Conservation (phyloP, 148 eudicot genomes). For the Fagopyrum tataricum region DNA sequence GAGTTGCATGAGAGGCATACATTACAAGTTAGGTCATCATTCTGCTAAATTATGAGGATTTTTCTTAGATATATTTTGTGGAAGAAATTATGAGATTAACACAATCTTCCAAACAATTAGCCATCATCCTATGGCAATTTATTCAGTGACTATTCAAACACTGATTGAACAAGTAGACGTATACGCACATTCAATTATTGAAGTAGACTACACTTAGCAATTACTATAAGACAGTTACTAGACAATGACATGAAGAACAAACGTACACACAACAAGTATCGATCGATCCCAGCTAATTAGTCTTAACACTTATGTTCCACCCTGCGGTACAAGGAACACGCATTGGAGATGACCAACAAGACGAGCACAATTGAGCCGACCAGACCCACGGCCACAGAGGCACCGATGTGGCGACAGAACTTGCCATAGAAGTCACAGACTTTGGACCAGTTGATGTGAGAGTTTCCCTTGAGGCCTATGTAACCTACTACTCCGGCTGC, state of each 20-base stretch:
- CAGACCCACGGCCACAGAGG: constrained; percentile 35
- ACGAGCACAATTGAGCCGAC: constrained; percentile 42
- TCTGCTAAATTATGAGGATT: too few species aligned
- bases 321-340: constrained; percentile 30
- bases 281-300: too few species aligned
- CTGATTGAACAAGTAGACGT: background rate
- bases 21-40: too few species aligned
- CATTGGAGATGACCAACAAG: constrained; percentile 45
- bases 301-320: background rate
- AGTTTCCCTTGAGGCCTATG: constrained; percentile 48
- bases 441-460: constrained; percentile 39
- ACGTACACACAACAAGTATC: background rate
- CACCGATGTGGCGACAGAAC: constrained; percentile 45
- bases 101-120: background rate
- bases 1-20: too few species aligned
- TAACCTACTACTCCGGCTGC: constrained; percentile 55
- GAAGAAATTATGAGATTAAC: background rate
- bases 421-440: constrained; percentile 38
- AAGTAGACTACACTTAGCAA: background rate
- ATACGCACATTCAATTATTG: background rate
- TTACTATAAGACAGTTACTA: background rate
- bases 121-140: background rate
- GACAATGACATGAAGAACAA: background rate
- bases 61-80: too few species aligned
- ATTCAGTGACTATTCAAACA: background rate